Evolutionary conservation across 2,329 filamentous ascomycete genomes (phyloP), one percentile per base, ranked within the genome.

Genomic region (Colletotrichum sp.): DNA sequence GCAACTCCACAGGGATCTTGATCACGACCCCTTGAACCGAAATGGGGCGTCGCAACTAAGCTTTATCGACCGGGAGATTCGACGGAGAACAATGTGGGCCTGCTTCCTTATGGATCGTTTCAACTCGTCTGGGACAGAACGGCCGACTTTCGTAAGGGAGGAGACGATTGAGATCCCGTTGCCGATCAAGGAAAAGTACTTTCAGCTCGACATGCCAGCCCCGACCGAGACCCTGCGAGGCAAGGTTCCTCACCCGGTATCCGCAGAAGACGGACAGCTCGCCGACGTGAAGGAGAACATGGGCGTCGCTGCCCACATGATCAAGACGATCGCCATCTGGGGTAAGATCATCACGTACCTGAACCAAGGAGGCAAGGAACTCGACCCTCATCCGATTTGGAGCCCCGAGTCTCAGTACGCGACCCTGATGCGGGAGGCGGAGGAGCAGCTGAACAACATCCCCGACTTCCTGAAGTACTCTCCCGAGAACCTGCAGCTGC

Each of bases 31-130:
- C 0, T 85, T 92, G 44, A 90, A 90, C n/a, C 88, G 89, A n/a
- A 90, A 91, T 55, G 89, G 90, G 24, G 88, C 90, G 15, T 89
- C 90, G 3, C 92, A 94, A 77, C 90, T 97, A 69, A 98, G 95
- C 82, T 97, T 97, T 79, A 95, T 96, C 18, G 97, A 99, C 83
- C 94, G 95, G 32, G 97, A 99, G 83, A 98, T 99, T 70, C 91
- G 97, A 76, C 89, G 97, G 79, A 92, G 97, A 72, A 97, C 96
- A 4, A 99, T 99, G 96, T 99, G 97, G 97, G 95, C 96, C 15
- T 99, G 96, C 82, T 98, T 98, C 81, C 85, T 98, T 72, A 98
- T 99, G 96, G 97, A 99, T 83, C 93, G 96, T 1, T 98, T 98
- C 88, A 98, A 98, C 85, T 98, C 96, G 0, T 98, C 96, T 2